These are phyloP conservation scores for Cyclostephanos tholiformis DNA, from an alignment of 108 stramenopile genomes.

Conservation along the genomic window DNA sequence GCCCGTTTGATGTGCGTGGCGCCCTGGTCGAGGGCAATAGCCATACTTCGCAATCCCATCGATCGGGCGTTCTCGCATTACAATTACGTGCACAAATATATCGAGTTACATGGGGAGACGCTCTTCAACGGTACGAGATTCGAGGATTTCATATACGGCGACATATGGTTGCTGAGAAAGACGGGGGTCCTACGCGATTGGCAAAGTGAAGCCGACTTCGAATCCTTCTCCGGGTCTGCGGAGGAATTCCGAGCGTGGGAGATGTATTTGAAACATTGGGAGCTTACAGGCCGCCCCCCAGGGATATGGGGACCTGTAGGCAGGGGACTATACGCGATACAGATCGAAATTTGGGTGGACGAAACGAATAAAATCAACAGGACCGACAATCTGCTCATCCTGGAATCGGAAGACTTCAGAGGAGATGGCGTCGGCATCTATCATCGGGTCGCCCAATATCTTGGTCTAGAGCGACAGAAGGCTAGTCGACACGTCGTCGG, in stretches of 20 bases:
- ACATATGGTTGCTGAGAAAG: slow-evolving; percentile 15
- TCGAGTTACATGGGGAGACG: background rate
- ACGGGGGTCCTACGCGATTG: slow-evolving; percentile 19
- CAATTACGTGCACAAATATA: slow-evolving; percentile 2
- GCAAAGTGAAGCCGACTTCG: slow-evolving; percentile 4
- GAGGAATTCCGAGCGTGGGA: slow-evolving; percentile 27
- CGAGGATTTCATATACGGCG: slow-evolving; percentile 6
- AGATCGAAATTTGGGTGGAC: slow-evolving; percentile 32
- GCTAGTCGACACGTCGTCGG: background rate
- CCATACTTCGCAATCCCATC: slow-evolving; percentile 29
- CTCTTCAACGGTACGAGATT: slow-evolving; percentile 1
- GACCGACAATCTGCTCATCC: slow-evolving; percentile 15
- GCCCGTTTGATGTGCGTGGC: slow-evolving; percentile 28
- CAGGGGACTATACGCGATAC: slow-evolving; percentile 32
- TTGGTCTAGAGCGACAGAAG: slow-evolving; percentile 14
- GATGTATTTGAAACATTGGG: background rate
- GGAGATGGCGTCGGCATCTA: slow-evolving; percentile 10
- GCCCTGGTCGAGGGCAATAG: slow-evolving; percentile 28
- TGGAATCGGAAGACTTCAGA: slow-evolving; percentile 24
- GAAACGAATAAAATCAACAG: slow-evolving; percentile 20
- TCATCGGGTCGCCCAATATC: slow-evolving; percentile 21
- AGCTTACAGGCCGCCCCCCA: background rate
- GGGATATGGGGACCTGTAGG: slow-evolving; percentile 19
- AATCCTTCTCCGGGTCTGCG: slow-evolving; percentile 8
- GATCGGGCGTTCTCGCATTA: slow-evolving; percentile 33